Evolutionary conservation across 31 red algal genomes (phyloP).

Genomic region (Bonnemaisonia californica): DNA sequence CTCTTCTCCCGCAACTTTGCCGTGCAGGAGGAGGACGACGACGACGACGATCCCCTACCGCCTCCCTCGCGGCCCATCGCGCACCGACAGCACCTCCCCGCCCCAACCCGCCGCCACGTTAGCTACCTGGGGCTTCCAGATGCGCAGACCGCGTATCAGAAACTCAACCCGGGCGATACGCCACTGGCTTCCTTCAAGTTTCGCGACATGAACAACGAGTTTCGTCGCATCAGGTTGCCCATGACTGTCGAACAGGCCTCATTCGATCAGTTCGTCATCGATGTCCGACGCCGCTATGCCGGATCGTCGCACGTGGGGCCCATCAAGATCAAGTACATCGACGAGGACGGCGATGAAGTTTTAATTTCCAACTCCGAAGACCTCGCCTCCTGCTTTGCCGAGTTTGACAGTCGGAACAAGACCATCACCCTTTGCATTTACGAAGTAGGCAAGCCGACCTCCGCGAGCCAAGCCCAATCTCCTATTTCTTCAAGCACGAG

Average conservation of each 20-base stretch:
- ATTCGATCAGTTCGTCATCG: conserved; percentile 67
- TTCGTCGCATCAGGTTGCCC: conserved; percentile 64
- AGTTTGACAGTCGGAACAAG: conserved; percentile 35
- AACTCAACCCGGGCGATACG: conserved; percentile 14
- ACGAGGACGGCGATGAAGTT: conserved; percentile 74
- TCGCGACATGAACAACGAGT: conserved; percentile 65
- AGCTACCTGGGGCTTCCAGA: too few relatives aligned
- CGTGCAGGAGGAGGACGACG: too few relatives aligned
- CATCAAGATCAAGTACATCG: conserved; percentile 71
- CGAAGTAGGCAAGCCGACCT: conserved; percentile 24
- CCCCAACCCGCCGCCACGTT: too few relatives aligned
- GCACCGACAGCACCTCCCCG: too few relatives aligned
- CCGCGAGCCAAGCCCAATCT: conserved; percentile 46
- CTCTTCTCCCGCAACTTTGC: too few relatives aligned
- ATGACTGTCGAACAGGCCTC: conserved; percentile 50
- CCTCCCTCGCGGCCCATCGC: too few relatives aligned
- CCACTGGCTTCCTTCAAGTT: conserved; percentile 74
- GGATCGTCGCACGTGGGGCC: conserved; percentile 41
- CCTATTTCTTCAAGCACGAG: conserved; percentile 61
- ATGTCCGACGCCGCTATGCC: conserved; percentile 65
- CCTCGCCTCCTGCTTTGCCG: conserved; percentile 69
- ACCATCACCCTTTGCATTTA: conserved; percentile 46
- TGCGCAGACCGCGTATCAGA: too few relatives aligned
- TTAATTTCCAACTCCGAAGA: conserved; percentile 73
- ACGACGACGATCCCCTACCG: too few relatives aligned